Evolutionary conservation across 192 early-diverging fungal species (phyloP), one percentile per base, ranked within the genome.

Genomic region (Lunasporangiospora selenospora): DNA sequence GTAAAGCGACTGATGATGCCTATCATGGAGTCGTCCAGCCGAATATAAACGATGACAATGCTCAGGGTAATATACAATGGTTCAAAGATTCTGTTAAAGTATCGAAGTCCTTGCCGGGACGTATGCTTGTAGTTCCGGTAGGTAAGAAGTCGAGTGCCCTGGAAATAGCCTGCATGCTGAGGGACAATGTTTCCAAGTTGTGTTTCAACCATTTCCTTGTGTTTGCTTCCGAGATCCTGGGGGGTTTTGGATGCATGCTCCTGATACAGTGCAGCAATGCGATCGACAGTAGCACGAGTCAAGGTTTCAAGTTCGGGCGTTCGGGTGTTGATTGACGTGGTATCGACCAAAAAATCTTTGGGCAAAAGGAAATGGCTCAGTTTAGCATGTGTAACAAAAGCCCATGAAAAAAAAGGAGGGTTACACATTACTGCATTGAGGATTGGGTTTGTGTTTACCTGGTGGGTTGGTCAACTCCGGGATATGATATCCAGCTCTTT

Each of bases 301-400:
- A 13, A 18, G 4, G 3, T 29, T 15, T 62, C 47, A 9, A 43
- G 31, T 4, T 62, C 60, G 1, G 39, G 38, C 3, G 60, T 27
- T 16, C 60, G 48, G 16, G 26, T 34, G 21, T 65, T 65, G 52
- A 65, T 37, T 13, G 53, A 65, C 3, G 24, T 15, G 1, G 53
- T 65, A 37, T 65, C 62, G 11, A 65, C 31, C 9, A 65, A 55
- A 46, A 65, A 65, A 21, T 56, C 62, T 44, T 19, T 6, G n/a
- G 2, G 15, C 4, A 53, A 16, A 0, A 8, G 16, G 5, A 42
- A 8, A 3, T 2, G 0, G 43, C 21, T 26, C 5, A n/a, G n/a
- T n/a, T n/a, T n/a, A n/a, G n/a, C n/a, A n/a, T n/a, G n/a, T n/a
- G n/a, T n/a, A n/a, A n/a, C n/a, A n/a, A n/a, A n/a, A n/a, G n/a